Evolutionary conservation across 2,329 filamentous ascomycete genomes (phyloP), one percentile per base, ranked within the genome.

Genomic region (Monosporascus cannonballus): DNA sequence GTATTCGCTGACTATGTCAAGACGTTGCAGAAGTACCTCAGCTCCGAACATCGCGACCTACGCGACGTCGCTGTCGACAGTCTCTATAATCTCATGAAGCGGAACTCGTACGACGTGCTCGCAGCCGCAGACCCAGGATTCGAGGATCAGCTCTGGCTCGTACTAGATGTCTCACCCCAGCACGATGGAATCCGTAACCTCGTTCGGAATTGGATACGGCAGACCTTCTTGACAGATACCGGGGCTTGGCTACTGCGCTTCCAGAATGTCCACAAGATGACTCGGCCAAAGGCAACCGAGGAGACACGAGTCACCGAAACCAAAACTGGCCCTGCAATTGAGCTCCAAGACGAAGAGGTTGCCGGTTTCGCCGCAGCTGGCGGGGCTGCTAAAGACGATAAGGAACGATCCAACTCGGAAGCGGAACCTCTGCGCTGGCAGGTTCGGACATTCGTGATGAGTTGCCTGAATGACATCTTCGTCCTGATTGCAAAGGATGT

Each of bases 391-490:
- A 79, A 79, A 45, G 79, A 83, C 48, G 75, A 77, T 38, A 77
- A 77, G n/a, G 64, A 73, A 14, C 64, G 69, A 0, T 72, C 74
- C 36, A 63, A 73, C 60, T 73, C 85, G 8, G 86, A 91, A 20
- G 91, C 95, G 62, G 94, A 99, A 67, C 83, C 94, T 15, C 76
- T 99, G 55, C 85, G 91, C 60, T 99, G 94, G 94, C 94, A 99
- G 69, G 93, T 96, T 6, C 85, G 90, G 36, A 91, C 91, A 1
- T 97, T 97, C 71, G 92, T 91, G 14, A 92, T 99, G 83, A 84
- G 87, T 60, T 91, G 91, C 66, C 78, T 99, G 45, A 86, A 84
- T 58, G 90, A 96, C 58, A 82, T 97, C 22, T 86, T 97, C 59
- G 73, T 79, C 42, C 81, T 93, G 51, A 84, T 96, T 27, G 84